Evolutionary conservation across 2,329 filamentous ascomycete genomes (phyloP).

Genomic region (Fusarium falciforme): DNA sequence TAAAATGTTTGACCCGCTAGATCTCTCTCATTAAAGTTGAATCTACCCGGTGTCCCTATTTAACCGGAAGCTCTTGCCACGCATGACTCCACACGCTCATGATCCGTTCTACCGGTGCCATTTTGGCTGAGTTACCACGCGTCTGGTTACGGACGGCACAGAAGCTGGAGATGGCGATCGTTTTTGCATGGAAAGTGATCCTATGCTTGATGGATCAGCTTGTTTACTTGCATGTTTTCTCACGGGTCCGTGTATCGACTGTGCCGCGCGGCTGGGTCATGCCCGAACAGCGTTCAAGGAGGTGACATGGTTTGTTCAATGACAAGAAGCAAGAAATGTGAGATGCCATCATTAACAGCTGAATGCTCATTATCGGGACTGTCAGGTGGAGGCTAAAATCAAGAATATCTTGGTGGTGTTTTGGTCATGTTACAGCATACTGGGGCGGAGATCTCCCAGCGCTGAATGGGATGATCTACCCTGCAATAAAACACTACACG

Average conservation of each 20-base stretch:
- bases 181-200: neutral
- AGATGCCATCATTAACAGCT: neutral
- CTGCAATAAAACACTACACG: neutral
- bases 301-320: neutral
- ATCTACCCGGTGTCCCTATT: neutral
- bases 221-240: neutral
- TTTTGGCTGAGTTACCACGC: neutral
- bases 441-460: neutral
- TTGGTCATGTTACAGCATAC: neutral
- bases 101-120: neutral
- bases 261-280: neutral
- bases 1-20: neutral
- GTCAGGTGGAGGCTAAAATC: neutral
- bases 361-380: no score
- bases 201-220: neutral
- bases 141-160: neutral
- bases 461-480: neutral
- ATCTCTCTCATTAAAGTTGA: neutral
- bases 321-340: neutral
- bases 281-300: neutral
- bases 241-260: neutral
- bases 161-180: neutral
- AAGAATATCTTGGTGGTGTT: neutral
- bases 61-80: conserved; percentile 2
- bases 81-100: neutral